A percentile compares a stretch with the other conserved stretches of the same genome.
These are phyloP conservation scores for Fraxinus pennsylvanica DNA, from an alignment of 257 asterid genomes.

Conservation along the genomic window DNA sequence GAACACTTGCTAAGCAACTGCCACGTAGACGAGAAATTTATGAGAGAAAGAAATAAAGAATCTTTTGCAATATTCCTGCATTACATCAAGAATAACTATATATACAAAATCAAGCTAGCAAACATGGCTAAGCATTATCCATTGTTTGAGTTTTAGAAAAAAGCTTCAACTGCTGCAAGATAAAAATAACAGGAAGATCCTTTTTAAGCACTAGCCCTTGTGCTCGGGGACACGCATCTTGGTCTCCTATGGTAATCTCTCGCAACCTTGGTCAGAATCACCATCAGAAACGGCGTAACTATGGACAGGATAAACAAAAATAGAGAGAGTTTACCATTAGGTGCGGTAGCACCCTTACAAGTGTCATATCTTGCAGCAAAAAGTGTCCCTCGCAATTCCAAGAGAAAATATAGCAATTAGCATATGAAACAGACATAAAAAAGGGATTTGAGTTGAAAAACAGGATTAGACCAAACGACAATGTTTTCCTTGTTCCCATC, in stretches of 20 bases:
- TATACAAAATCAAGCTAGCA: background rate
- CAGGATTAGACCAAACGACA: constrained; percentile 33
- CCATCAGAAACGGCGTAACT: constrained; percentile 24
- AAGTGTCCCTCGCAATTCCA: constrained; percentile 43
- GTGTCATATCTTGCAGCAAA: constrained; percentile 42
- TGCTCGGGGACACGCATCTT: background rate
- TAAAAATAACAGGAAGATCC: constrained; percentile 28
- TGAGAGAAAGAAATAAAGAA: background rate
- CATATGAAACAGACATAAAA: constrained; percentile 39
- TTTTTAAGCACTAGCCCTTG: background rate
- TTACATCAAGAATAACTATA: background rate
- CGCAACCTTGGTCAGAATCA: background rate
- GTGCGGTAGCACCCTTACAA: constrained; percentile 39
- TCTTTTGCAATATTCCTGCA: background rate
- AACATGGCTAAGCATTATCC: background rate
- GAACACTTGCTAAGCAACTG: no score
- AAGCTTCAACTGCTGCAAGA: constrained; percentile 33
- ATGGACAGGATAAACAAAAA: background rate
- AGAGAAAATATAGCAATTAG: constrained; percentile 35
- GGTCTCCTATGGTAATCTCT: constrained; percentile 26
- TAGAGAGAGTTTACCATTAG: background rate
- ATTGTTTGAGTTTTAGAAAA: background rate
- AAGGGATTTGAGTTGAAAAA: constrained; percentile 52
- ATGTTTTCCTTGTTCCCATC: constrained; percentile 32
- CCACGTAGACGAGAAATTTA: background rate